Evolutionary conservation across 176 grass and related monocot species (phyloP).

Genomic region (Ensete ventricosum): DNA sequence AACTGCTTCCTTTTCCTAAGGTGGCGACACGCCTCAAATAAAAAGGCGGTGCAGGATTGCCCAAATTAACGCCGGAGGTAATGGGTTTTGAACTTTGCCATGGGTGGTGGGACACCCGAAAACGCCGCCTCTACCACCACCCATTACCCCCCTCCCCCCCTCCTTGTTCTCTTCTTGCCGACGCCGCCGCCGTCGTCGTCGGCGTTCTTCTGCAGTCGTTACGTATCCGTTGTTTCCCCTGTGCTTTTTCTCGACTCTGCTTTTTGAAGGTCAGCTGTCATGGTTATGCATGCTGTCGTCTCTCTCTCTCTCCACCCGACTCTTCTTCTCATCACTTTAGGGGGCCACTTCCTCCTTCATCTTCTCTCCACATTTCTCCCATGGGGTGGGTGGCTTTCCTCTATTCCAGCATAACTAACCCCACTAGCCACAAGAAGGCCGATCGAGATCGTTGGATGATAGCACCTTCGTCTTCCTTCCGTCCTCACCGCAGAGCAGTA

Average conservation of each 20-base stretch:
- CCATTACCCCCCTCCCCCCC: too few relatives aligned
- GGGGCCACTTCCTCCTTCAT: not conserved
- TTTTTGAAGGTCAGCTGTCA: conserved; percentile 47
- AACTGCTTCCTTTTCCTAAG: too few relatives aligned
- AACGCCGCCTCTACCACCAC: too few relatives aligned
- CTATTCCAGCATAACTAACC: conserved; percentile 60
- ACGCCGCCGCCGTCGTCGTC: too few relatives aligned
- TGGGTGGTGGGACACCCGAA: too few relatives aligned
- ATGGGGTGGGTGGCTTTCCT: conserved; percentile 65
- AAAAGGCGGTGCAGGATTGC: too few relatives aligned
- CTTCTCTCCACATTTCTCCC: not conserved
- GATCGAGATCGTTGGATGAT: conserved; percentile 53
- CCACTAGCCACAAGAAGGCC: conserved; percentile 32
- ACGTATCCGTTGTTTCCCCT: conserved; percentile 21
- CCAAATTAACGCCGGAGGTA: too few relatives aligned
- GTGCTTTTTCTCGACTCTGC: too few relatives aligned
- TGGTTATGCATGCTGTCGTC: conserved; percentile 34
- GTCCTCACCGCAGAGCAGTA: conserved; percentile 27
- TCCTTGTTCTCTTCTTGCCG: too few relatives aligned
- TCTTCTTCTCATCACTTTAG: not conserved
- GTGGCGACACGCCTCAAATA: too few relatives aligned
- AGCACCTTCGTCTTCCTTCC: conserved; percentile 43
- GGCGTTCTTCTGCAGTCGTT: not conserved
- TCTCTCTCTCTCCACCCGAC: conserved; percentile 12
- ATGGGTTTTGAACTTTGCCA: too few relatives aligned